Evolutionary conservation across 78 protist genomes (phyloP).

Genomic region (Diacronema lutheri): DNA sequence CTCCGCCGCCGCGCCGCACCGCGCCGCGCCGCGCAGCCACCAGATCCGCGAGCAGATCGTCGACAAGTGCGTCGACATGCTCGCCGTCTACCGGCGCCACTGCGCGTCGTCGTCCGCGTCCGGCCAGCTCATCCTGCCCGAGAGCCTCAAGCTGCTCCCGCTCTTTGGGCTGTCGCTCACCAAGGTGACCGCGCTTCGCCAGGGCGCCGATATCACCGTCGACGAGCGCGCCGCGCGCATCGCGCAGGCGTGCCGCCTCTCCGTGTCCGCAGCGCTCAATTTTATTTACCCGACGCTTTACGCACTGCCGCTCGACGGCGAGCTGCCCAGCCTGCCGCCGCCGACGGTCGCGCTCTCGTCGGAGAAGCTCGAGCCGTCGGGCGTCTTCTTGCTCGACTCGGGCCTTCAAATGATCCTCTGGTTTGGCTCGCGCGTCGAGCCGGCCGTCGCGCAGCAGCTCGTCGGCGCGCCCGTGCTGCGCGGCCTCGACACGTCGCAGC

Average conservation of each 20-base stretch:
- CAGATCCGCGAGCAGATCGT: constrained; percentile 3
- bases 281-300: constrained; percentile 3
- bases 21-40: no score
- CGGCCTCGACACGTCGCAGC: neutral
- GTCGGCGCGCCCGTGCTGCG: neutral
- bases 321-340: neutral
- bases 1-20: no score
- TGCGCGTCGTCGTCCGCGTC: constrained; percentile 43
- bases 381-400: constrained; percentile 10
- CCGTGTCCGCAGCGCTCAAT: neutral
- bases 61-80: neutral
- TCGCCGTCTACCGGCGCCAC: neutral
- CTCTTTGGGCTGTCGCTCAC: constrained; percentile 27
- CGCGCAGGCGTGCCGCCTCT: neutral
- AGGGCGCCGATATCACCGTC: neutral
- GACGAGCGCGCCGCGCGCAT: constrained; percentile 11
- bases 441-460: neutral
- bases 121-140: constrained; percentile 64
- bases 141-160: constrained; percentile 66
- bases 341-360: neutral
- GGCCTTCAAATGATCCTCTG: neutral
- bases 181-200: neutral
- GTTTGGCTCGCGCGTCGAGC: neutral
- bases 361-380: neutral
- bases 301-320: neutral